Base-by-base conservation (phyloP, 352 stramenopile genomes). In the Phytopythium chamaehyphon region DNA sequence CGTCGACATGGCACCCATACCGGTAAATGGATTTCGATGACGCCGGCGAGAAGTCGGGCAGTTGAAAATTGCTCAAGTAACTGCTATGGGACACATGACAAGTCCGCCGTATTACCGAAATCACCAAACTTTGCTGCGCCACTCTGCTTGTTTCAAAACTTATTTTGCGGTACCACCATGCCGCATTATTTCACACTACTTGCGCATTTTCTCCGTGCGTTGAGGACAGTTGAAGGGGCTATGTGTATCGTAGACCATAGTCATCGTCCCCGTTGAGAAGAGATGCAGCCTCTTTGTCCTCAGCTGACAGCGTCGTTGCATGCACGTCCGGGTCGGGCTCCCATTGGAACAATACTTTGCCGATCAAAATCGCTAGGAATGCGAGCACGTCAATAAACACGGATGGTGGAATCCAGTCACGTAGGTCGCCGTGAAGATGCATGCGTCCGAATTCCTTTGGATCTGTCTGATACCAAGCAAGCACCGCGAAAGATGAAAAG, bases 211-310 rank as follows among this genome's bases (percentile, higher is more conserved):
- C 40, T 52, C 47, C 35, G 23, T 62, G 24, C 57, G 47, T 58
- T 40, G 61, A 51, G 56, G 40, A 47, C 45, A 54, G 51, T 55
- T 26, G 31, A 39, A 21, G 7, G n/a, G 2, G 39, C 49, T 79
- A 91, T 57, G 71, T 88, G 64, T 91, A 91, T 8, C 76, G 78
- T 40, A 90, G 42, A 28, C 81, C 81, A 46, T 84, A 91, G 53
- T 91, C 78, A 19, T 77, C 61, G 46, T 82, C 73, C 55, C 86
- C 68, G 15, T 71, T 73, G 22, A 93, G 72, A 19, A 94, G 59
- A 14, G 83, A 84, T 59, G 80, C 76, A 8, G 78, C 76, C 51
- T 94, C 84, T 57, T 94, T 94, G 51, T 95, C 84, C 39, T 90
- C 84, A 10, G 82, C 84, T 12, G 82, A 93, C 43, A 73, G 75